Conservation (phyloP, 2,329 filamentous ascomycete genomes). For the Xylaria digitata region DNA sequence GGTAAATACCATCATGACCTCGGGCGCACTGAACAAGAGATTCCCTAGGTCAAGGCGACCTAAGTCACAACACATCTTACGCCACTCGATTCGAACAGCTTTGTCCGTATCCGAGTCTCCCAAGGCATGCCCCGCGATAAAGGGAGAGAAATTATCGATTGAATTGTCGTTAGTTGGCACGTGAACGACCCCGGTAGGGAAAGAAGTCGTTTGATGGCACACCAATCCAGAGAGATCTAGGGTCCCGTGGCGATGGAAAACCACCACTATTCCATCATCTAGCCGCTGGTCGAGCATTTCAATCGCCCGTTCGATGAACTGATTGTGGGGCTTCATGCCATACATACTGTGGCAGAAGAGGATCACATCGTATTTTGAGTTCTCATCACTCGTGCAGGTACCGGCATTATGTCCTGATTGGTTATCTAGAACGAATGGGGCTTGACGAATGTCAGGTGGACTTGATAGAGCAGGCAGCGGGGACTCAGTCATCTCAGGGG, state of each 20-base stretch:
- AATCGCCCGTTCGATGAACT: conserved; percentile 60
- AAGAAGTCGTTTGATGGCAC: conserved; percentile 59
- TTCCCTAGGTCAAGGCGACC: conserved; percentile 54
- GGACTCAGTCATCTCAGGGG: conserved; percentile 41
- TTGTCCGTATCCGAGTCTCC: conserved; percentile 49
- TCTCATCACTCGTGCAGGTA: conserved; percentile 38
- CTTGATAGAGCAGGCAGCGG: conserved; percentile 57
- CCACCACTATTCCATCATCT: conserved; percentile 58
- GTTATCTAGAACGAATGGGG: conserved; percentile 53
- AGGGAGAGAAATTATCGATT: conserved; percentile 64
- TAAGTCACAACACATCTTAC: conserved; percentile 62
- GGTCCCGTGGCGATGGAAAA: conserved; percentile 65
- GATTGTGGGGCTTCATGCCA: conserved; percentile 63
- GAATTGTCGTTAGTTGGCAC: conserved; percentile 58
- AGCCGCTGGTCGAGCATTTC: conserved; percentile 57
- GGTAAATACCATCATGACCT: conserved; percentile 64
- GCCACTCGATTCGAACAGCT: conserved; percentile 57
- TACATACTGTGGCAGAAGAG: conserved; percentile 73
- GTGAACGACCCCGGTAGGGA: conserved; percentile 57
- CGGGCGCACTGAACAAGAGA: conserved; percentile 62
- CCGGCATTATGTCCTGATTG: conserved; percentile 32
- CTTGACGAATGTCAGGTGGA: conserved; percentile 53
- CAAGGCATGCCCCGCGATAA: conserved; percentile 61
- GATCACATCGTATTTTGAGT: conserved; percentile 60
- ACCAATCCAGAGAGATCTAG: conserved; percentile 61